Evolutionary conservation across 139 green algal genomes (phyloP), one percentile per base, ranked within the genome.

Genomic region (Tetraselmis chui): DNA sequence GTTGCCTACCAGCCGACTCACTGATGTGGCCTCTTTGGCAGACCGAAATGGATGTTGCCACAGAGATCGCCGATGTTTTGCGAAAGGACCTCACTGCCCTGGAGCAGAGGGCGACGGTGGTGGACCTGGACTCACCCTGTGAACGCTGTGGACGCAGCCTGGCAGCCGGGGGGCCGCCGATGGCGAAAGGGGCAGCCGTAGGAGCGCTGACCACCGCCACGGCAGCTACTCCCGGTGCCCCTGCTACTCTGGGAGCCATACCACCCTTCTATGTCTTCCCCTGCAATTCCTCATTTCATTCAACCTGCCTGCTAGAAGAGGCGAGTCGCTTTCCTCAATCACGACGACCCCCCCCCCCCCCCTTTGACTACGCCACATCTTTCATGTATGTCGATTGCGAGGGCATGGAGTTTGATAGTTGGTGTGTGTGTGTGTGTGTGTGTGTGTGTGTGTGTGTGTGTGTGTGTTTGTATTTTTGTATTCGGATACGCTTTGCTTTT

Each of bases 251-350:
- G 23, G 94, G 92, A 1, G 79, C 83, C 0, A 30, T 96, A n/a
- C 92, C 88, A 24, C 87, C 81, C 27, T 91, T 95, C 80, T 97
- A 91, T 80, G 74, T 96, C 1, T 97, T 96, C 86, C 93, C 94
- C 24, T 94, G 91, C 1, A 90, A 91, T 59, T 87, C 88, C 84
- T 89, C 83, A 30, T 96, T 92, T 78, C 92, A 95, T 32, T 88
- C 86, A 1, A 81, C 76, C 11, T 96, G 93, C 81, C 86, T 92
- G 25, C 88, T 86, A 1, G 82, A 85, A 1, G 90, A 94, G 84
- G 87, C 91, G 23, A 78, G 83, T 79, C 59, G n/a, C 76, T n/a
- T 32, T 75, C 22, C 79, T 83, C 18, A 59, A 80, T 76, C 84
- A 88, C 75, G n/a, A 81, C 27, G 31, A 32, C 0, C 79, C 75